These are phyloP conservation scores for Tarenaya hassleriana DNA, from an alignment of 345 rosid genomes.

Conservation along the genomic window DNA sequence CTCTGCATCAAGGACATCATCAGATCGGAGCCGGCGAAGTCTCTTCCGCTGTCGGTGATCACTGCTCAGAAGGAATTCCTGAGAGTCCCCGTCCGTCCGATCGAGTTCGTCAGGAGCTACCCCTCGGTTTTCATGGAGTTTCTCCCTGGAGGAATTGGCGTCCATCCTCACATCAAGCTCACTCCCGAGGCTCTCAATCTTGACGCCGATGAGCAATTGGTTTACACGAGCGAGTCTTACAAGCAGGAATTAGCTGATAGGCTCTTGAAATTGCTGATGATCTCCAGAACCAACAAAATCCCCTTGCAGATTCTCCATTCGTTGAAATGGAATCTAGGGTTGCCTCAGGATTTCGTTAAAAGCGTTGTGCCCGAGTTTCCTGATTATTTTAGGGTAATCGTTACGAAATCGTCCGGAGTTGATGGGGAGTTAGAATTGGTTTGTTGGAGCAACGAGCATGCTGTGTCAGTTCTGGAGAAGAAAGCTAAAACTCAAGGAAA, in stretches of 20 bases:
- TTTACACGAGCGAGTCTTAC: conserved; percentile 65
- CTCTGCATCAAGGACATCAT: conserved; percentile 64
- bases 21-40: conserved; percentile 76
- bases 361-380: conserved; percentile 70
- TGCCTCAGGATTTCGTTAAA: conserved; percentile 50
- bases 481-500: conserved; percentile 29
- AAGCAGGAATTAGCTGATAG: conserved; percentile 57
- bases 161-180: conserved; percentile 81
- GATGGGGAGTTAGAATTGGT: conserved; percentile 58
- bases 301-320: conserved; percentile 51
- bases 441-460: conserved; percentile 67
- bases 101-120: conserved; percentile 72
- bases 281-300: conserved; percentile 46
- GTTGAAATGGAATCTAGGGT: conserved; percentile 80
- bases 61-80: conserved; percentile 46
- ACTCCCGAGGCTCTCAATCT: conserved; percentile 62
- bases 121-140: conserved; percentile 71
- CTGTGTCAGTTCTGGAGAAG: conserved; percentile 58
- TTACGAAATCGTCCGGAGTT: conserved; percentile 14
- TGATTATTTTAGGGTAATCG: conserved; percentile 59
- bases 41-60: conserved; percentile 71
- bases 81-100: conserved; percentile 66
- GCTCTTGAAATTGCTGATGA: conserved; percentile 70
- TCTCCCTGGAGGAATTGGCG: conserved; percentile 62
- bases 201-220: conserved; percentile 77